These are phyloP conservation scores for Takashimella tepidaria DNA, from an alignment of 1,284 basidiomycete genomes.

Conservation along the genomic window DNA sequence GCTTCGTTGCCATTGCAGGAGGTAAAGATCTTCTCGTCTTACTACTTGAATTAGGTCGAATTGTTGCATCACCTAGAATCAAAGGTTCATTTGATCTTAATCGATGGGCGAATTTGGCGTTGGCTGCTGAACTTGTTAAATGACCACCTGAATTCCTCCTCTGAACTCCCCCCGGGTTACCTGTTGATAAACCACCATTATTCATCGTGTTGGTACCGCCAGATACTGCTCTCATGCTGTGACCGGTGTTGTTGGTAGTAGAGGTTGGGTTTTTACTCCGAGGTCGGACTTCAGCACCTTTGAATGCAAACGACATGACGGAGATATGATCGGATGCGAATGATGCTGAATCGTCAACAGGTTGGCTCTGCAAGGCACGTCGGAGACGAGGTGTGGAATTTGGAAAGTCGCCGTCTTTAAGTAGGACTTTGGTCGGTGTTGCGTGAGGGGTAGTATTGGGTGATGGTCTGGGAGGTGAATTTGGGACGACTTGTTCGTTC, in stretches of 20 bases:
- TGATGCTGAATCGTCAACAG: conserved; percentile 15
- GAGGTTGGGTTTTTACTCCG: neutral
- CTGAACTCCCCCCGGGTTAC: neutral
- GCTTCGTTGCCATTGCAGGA: conserved; percentile 18
- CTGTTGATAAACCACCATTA: no score
- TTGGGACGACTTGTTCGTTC: neutral
- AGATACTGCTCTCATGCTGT: neutral
- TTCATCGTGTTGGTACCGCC: no score
- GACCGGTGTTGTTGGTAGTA: neutral
- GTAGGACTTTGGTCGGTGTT: conserved; percentile 18
- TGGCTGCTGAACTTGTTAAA: conserved; percentile 22
- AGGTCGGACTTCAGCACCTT: conserved; percentile 18
- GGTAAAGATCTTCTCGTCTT: conserved; percentile 21
- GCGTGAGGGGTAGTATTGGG: conserved; percentile 8
- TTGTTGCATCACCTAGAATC: conserved; percentile 8
- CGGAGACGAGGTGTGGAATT: neutral
- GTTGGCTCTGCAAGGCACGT: neutral
- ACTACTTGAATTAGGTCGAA: conserved; percentile 1
- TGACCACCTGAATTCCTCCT: conserved; percentile 17
- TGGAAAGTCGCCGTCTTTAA: conserved; percentile 23
- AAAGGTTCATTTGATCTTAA: conserved; percentile 22
- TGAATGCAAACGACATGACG: conserved; percentile 42
- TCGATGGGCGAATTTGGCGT: conserved; percentile 43
- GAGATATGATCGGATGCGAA: conserved; percentile 29
- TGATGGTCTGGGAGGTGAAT: neutral